A percentile compares a stretch with the other conserved stretches of the same genome.
Conservation (phyloP, 2,329 filamentous ascomycete species). For the Botryotinia convoluta region DNA sequence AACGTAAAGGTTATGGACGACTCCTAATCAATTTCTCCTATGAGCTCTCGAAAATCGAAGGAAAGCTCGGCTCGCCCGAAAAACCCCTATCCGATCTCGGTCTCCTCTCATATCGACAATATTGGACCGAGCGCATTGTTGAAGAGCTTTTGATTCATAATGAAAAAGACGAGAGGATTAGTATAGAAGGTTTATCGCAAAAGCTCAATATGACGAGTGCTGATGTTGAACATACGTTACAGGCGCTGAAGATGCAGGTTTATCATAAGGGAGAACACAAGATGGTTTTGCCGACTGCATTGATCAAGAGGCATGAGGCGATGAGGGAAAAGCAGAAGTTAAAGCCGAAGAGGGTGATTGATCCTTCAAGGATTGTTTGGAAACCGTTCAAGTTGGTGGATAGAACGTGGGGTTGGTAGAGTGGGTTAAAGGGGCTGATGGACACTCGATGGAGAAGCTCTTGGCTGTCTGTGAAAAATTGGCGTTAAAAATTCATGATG, state of each 20-base stretch:
- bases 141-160: slow-evolving; percentile 76
- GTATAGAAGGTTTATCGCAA: slow-evolving; percentile 79
- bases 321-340: slow-evolving; percentile 76
- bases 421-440: neutral
- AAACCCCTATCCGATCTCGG: slow-evolving; percentile 95
- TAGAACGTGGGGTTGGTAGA: slow-evolving; percentile 92
- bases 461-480: neutral
- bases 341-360: slow-evolving; percentile 75
- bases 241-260: slow-evolving; percentile 90
- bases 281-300: slow-evolving; percentile 82
- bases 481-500: neutral
- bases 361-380: slow-evolving; percentile 80
- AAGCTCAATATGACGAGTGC: slow-evolving; percentile 92
- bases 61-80: slow-evolving; percentile 91
- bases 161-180: slow-evolving; percentile 68
- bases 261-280: slow-evolving; percentile 98
- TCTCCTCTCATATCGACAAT: slow-evolving; percentile 89
- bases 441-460: neutral
- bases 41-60: slow-evolving; percentile 91
- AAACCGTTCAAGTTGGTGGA: slow-evolving; percentile 88
- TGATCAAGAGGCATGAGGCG: slow-evolving; percentile 62
- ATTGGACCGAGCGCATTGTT: slow-evolving; percentile 94
- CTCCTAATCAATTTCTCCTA: slow-evolving; percentile 97
- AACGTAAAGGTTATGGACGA: slow-evolving; percentile 89
- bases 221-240: slow-evolving; percentile 91